phyloP scores from a whole-genome alignment of 371 early-diverging fungal genomes.

The Mortierella sp. region DNA sequence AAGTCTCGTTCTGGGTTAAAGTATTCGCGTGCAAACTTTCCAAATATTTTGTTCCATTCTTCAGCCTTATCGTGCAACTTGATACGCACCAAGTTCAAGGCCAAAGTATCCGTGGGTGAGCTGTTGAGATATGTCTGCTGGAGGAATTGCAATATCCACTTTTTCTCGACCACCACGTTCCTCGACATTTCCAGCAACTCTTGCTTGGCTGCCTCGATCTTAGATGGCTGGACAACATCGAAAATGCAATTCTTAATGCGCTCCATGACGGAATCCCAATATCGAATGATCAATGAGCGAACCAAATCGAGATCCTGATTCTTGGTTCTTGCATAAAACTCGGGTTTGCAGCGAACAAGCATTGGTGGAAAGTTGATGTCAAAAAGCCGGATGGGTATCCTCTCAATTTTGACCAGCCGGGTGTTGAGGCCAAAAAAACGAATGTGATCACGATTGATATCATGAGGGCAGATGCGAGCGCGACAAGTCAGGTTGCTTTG shows the following conservation, averaged over 20 bases:
- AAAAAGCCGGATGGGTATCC: constrained; percentile 77
- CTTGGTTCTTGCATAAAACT: constrained; percentile 63
- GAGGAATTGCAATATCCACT: constrained; percentile 78
- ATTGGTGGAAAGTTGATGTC: constrained; percentile 87
- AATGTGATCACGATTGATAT: constrained; percentile 80
- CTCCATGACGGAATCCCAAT: constrained; percentile 79
- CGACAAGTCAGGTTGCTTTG: constrained; percentile 73
- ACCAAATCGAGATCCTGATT: constrained; percentile 71
- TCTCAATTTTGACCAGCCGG: constrained; percentile 79
- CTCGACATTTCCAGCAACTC: constrained; percentile 69
- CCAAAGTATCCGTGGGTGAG: constrained; percentile 79
- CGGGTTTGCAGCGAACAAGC: constrained; percentile 68
- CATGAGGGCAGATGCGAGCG: constrained; percentile 84
- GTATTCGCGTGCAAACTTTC: constrained; percentile 76
- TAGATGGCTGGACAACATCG: constrained; percentile 72
- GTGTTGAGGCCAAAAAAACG: constrained; percentile 81
- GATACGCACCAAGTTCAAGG: constrained; percentile 78
- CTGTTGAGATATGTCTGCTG: constrained; percentile 83
- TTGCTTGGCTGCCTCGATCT: constrained; percentile 72
- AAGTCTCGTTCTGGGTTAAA: constrained; percentile 81
- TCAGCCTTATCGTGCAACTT: constrained; percentile 81
- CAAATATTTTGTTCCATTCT: constrained; percentile 86
- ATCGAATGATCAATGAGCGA: constrained; percentile 65
- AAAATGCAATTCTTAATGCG: constrained; percentile 67
- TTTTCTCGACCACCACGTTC: constrained; percentile 79